Evolutionary conservation across 73 alveolate genomes (phyloP).

Genomic region (Paramecium pentaurelia): DNA sequence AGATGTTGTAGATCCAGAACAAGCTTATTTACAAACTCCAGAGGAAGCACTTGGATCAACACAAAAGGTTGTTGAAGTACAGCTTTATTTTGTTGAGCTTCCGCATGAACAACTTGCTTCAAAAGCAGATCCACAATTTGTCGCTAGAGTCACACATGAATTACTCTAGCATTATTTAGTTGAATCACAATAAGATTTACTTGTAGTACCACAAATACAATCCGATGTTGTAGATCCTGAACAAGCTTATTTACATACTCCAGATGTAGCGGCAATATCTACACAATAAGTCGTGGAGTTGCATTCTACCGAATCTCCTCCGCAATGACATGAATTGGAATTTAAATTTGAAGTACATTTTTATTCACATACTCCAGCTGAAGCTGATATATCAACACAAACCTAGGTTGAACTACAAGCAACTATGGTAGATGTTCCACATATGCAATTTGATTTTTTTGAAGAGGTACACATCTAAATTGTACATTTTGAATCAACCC

Average conservation of each 20-base stretch:
- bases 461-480: neutral
- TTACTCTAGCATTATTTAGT: neutral
- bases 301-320: neutral
- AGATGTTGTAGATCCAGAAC: too few relatives aligned
- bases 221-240: neutral
- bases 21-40: too few relatives aligned
- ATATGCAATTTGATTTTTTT: neutral
- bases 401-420: neutral
- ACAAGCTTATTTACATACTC: neutral
- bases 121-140: neutral
- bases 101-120: neutral
- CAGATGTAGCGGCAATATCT: neutral
- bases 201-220: neutral
- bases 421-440: neutral
- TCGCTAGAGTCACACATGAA: neutral
- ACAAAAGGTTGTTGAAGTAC: neutral
- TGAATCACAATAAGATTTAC: neutral
- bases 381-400: neutral
- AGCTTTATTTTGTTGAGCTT: neutral
- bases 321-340: neutral
- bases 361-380: neutral
- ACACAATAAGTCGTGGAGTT: neutral
- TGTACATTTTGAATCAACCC: neutral
- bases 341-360: neutral
- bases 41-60: neutral